Conservation (phyloP, 164 flowering plant species). For the Sextonia rubra region DNA sequence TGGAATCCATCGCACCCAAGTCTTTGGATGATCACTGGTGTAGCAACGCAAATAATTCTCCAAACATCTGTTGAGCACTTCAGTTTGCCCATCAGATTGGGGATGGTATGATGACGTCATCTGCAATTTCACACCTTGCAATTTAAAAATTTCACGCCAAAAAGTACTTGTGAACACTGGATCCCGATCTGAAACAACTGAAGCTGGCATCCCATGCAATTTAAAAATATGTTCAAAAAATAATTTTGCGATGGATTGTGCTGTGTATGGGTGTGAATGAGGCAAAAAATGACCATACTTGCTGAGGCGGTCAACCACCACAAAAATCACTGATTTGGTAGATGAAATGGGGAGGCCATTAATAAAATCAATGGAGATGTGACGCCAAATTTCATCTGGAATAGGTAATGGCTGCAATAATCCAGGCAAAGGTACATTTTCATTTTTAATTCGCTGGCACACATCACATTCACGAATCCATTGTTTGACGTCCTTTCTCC, state of each 20-base stretch:
- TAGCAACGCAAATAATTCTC: conserved; percentile 2
- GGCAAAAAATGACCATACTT: conserved; percentile 5
- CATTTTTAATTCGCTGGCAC: not conserved
- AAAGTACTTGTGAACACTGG: not conserved
- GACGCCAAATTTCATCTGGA: not conserved
- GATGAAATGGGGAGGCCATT: not conserved
- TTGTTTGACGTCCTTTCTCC: not conserved
- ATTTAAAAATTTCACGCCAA: not conserved
- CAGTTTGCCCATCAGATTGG: conserved; percentile 6
- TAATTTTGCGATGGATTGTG: not conserved
- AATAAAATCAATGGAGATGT: conserved; percentile 5
- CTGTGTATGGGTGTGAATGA: not conserved
- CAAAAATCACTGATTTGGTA: not conserved
- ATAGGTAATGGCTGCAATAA: not conserved
- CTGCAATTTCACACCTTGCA: not conserved
- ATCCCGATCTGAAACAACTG: not conserved
- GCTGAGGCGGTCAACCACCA: conserved; percentile 3
- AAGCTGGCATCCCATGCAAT: not conserved
- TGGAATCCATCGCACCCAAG: not conserved
- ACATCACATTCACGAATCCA: not conserved
- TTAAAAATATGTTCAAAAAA: not conserved
- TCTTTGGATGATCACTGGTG: not conserved
- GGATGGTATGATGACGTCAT: conserved; percentile 1
- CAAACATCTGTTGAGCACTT: not conserved
- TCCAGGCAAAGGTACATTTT: not conserved